A percentile compares a stretch with the other conserved stretches of the same genome.
Conservation (phyloP, 331 rosid genomes). For the Pyracantha coccinea region DNA sequence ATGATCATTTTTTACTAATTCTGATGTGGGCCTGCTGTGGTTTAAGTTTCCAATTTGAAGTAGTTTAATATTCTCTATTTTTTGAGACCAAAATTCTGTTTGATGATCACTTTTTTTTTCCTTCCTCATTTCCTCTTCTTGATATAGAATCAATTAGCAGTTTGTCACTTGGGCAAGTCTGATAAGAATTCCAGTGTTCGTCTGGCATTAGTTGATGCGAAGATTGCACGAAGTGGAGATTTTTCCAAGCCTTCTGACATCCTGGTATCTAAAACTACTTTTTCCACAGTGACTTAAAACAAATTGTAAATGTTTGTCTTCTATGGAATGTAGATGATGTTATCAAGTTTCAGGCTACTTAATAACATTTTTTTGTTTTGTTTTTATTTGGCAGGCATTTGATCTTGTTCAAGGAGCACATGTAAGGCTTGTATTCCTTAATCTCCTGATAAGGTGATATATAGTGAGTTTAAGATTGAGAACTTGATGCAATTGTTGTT, state of each 20-base stretch:
- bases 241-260: constrained; percentile 37
- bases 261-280: constrained; percentile 37
- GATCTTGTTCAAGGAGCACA: constrained; percentile 90
- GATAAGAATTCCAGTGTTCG: constrained; percentile 25
- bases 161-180: constrained; percentile 12
- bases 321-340: not conserved
- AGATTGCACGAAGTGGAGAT: constrained; percentile 24
- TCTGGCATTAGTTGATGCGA: constrained; percentile 54
- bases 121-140: not conserved
- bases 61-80: not conserved
- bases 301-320: not conserved
- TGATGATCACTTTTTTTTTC: not conserved
- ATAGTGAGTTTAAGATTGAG: not conserved
- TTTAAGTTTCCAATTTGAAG: not conserved
- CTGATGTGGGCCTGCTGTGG: not conserved
- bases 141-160: constrained; percentile 42
- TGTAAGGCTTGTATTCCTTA: constrained; percentile 38
- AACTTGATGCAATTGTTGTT: not conserved
- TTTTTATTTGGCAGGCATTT: constrained; percentile 55
- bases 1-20: not conserved
- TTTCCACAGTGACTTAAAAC: not conserved
- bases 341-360: not conserved
- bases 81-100: not conserved
- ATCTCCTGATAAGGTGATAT: not conserved
- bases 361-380: not conserved